Evolutionary conservation across 1,284 basidiomycete species (phyloP).

Genomic region (Trichosporon inkin): DNA sequence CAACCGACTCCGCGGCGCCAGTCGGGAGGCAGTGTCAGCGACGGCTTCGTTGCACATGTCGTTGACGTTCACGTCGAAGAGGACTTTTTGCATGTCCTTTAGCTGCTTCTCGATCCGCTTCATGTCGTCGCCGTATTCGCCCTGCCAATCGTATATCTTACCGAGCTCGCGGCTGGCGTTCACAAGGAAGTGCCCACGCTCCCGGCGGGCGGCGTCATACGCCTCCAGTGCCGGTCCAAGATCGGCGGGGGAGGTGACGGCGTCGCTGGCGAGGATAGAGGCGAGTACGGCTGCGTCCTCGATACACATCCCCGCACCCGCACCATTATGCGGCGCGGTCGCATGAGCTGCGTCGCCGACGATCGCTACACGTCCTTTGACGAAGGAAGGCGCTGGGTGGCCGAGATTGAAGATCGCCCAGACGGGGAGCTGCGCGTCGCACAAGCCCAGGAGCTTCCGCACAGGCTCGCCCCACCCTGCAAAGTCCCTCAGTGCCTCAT

Average conservation of each 20-base stretch:
- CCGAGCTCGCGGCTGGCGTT: slow-evolving; percentile 17
- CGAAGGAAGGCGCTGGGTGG: slow-evolving; percentile 15
- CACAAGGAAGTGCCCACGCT: slow-evolving; percentile 24
- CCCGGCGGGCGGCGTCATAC: slow-evolving; percentile 16
- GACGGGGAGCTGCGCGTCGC: slow-evolving; percentile 18
- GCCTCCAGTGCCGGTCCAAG: slow-evolving; percentile 14
- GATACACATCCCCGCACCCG: slow-evolving; percentile 25
- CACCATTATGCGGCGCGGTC: slow-evolving; percentile 27
- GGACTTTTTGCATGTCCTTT: slow-evolving; percentile 11
- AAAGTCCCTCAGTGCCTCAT: slow-evolving; percentile 18
- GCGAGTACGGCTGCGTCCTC: slow-evolving; percentile 24
- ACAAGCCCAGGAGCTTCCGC: slow-evolving; percentile 16
- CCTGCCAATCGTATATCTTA: slow-evolving; percentile 23
- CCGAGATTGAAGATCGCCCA: slow-evolving; percentile 27
- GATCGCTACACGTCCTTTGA: slow-evolving; percentile 15
- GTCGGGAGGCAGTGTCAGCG: background rate
- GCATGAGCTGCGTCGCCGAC: slow-evolving; percentile 26
- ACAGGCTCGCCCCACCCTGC: slow-evolving; percentile 15
- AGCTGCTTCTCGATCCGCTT: slow-evolving; percentile 16
- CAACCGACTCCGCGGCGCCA: background rate
- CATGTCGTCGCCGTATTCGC: slow-evolving; percentile 21
- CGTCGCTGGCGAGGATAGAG: slow-evolving; percentile 11
- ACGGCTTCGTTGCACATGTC: slow-evolving; percentile 11
- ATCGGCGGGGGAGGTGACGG: background rate
- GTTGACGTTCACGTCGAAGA: slow-evolving; percentile 15